Percentiles rank a stretch among this genome's conserved stretches.
Evolutionary conservation across 495 filamentous ascomycete genomes (phyloP).

Genomic region (Neurospora discreta): DNA sequence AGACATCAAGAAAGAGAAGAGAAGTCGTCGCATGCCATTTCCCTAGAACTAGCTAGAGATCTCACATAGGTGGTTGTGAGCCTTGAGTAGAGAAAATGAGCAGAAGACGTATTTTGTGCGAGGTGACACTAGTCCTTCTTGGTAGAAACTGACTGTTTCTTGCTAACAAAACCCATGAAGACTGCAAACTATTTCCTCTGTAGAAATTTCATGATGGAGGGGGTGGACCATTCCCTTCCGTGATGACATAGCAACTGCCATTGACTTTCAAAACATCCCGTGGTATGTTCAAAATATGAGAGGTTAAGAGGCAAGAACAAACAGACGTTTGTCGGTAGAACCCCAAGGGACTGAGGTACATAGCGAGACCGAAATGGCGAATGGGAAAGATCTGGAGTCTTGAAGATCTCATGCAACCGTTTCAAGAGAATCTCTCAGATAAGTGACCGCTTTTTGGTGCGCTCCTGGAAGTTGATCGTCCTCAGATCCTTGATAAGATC

Average conservation of each 20-base stretch:
- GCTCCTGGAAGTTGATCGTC: background rate
- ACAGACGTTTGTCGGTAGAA: no score
- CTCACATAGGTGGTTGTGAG: background rate
- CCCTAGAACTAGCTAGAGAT: background rate
- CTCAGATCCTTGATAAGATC: background rate
- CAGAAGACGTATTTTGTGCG: background rate
- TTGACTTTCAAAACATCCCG: background rate
- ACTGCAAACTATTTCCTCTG: no score
- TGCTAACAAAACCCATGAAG: background rate
- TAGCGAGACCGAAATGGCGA: no score
- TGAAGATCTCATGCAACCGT: background rate
- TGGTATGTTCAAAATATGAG: no score
- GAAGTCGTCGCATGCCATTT: background rate
- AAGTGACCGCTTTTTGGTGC: background rate
- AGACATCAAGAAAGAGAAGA: background rate
- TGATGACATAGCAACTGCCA: background rate
- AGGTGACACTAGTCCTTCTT: background rate
- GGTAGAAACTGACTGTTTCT: background rate
- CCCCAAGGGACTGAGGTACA: no score
- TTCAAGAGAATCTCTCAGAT: background rate
- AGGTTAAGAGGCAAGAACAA: no score
- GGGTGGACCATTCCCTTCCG: background rate
- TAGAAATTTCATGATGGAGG: background rate
- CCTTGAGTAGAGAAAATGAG: background rate
- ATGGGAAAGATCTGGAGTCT: background rate